Evolutionary conservation across 208 protist species (phyloP).

Genomic region (Entamoeba nuttalli): DNA sequence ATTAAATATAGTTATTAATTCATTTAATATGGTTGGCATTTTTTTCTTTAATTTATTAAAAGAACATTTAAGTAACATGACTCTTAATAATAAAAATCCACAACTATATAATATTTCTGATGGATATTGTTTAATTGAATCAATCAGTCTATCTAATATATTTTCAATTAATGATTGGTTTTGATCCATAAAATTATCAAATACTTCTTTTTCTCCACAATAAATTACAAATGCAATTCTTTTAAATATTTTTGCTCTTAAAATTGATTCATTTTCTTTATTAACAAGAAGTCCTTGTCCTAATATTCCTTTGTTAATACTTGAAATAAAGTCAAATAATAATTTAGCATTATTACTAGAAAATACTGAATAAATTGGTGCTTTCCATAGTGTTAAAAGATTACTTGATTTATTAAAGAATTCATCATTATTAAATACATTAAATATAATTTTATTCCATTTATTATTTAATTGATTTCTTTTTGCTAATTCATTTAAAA

Average conservation of each 20-base stretch:
- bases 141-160: not conserved
- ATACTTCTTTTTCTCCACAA: not conserved
- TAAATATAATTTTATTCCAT: not conserved
- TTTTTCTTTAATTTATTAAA: not conserved
- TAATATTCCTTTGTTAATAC: not conserved
- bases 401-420: not conserved
- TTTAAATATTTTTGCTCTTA: not conserved
- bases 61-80: not conserved
- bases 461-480: not conserved
- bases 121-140: not conserved
- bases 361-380: not conserved
- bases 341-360: not conserved
- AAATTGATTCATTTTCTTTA: not conserved
- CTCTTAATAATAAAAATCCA: not conserved
- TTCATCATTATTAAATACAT: not conserved
- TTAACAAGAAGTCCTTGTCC: not conserved
- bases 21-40: not conserved
- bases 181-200: not conserved
- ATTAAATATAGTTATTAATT: not conserved
- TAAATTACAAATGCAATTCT: not conserved
- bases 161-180: not conserved
- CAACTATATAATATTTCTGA: not conserved
- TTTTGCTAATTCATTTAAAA: not conserved
- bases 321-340: not conserved
- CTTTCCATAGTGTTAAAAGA: not conserved